These are phyloP conservation scores for Erodium moschatum DNA, from an alignment of 441 rosid species.

Conservation along the genomic window DNA sequence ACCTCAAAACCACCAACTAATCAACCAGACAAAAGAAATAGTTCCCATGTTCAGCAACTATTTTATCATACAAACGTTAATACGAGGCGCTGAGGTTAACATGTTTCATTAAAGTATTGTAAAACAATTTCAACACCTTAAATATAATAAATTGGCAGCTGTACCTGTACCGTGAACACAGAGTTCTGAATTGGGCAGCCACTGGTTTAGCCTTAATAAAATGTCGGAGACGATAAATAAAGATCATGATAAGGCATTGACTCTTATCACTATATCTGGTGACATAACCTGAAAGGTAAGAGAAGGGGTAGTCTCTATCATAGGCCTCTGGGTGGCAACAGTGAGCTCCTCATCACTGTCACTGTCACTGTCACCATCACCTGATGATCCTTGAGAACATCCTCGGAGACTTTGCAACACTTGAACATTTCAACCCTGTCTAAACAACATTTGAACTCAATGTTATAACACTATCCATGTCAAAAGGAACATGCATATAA, in stretches of 20 bases:
- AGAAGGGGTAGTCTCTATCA: constrained; percentile 8
- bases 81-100: too few species aligned
- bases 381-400: constrained; percentile 29
- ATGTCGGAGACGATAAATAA: neutral
- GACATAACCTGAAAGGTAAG: too few species aligned
- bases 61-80: too few species aligned
- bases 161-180: neutral
- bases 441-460: constrained; percentile 19
- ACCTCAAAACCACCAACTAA: too few species aligned
- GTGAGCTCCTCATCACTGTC: constrained; percentile 40
- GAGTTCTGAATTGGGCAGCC: neutral
- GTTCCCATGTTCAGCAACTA: too few species aligned
- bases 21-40: too few species aligned
- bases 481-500: too few species aligned
- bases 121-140: too few species aligned
- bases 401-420: constrained; percentile 38
- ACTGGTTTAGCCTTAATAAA: neutral
- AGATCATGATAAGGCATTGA: too few species aligned
- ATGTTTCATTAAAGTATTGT: too few species aligned
- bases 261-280: neutral
- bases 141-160: too few species aligned
- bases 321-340: constrained; percentile 20
- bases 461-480: neutral
- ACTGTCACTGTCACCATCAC: constrained; percentile 49
- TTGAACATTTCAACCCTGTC: constrained; percentile 64